A percentile compares a stretch with the other conserved stretches of the same genome.
Conservation (phyloP, 2,329 filamentous ascomycete genomes). For the Fusarium lateritium region DNA sequence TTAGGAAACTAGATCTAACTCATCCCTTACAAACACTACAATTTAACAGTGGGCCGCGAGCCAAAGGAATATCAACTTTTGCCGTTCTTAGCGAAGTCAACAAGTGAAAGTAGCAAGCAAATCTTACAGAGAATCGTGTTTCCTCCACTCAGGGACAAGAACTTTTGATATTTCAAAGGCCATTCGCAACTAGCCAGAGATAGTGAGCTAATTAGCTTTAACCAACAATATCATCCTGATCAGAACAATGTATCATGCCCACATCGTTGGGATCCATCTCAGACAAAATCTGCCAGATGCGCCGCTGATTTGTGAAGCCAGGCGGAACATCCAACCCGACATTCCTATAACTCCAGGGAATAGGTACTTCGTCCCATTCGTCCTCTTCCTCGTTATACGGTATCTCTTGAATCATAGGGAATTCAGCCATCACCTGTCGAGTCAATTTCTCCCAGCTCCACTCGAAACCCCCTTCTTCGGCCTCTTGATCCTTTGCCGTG, state of each 20-base stretch:
- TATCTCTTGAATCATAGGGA: background rate
- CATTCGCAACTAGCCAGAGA: no score
- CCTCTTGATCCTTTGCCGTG: background rate
- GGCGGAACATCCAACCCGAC: background rate
- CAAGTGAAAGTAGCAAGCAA: no score
- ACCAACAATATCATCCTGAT: background rate
- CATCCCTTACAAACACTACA: no score
- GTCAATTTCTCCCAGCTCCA: conserved; percentile 13
- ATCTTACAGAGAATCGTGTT: no score
- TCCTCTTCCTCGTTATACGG: background rate
- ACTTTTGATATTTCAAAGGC: no score
- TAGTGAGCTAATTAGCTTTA: no score
- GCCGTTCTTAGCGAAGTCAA: no score
- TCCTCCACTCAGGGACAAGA: no score
- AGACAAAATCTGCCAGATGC: conserved; percentile 1
- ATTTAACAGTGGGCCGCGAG: no score
- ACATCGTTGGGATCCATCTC: conserved; percentile 4
- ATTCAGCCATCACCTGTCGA: background rate
- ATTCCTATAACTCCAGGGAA: background rate
- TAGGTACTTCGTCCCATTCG: background rate
- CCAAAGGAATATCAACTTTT: no score
- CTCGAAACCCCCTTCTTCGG: background rate
- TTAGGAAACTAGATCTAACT: no score
- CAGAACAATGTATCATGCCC: background rate
- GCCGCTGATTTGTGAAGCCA: background rate